Evolutionary conservation across 345 rosid genomes (phyloP), one percentile per base, ranked within the genome.

Genomic region (Pistacia integerrima): DNA sequence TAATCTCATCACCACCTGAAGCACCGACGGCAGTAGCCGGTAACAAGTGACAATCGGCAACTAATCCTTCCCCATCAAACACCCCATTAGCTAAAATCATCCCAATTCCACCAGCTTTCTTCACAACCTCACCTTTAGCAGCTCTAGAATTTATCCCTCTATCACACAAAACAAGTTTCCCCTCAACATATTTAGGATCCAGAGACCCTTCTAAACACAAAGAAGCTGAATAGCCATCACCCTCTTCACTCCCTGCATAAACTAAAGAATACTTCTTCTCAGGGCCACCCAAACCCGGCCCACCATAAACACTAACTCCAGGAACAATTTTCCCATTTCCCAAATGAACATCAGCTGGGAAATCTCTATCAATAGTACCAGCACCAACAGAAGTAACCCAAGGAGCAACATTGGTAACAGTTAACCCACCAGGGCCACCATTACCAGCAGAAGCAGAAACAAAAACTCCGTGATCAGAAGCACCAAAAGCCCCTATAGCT

Each of bases 381-480:
- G 99, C 99, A 38, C 97, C 98, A 6, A 96, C 89, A 1, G 93
- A 90, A 7, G 88, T 88, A 49, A 93, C 84, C 99, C 99, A 96
- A 1, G 97, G 95, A 11, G 98, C 89, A 33, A 92, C 88, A 67
- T 96, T 96, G 0, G 95, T 92, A 76, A 88, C 99, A 7, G 93
- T 90, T 63, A 93, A 81, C 28, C 87, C 87, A 44, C 93, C 94
- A 1, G 99, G 99, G 9, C 99, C 99, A 12, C 97, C 98, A 59
- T 95, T 95, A 0, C 99, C 99, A 2, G 91, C 99, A 0, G 99
- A 92, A 46, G 97, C 90, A 0, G 98, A 93, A n/a, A 93, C 94
- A 36, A 93, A 88, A 9, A 92, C 82, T 2, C 98, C 94, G 30
- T 83, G 73, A 13, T 93, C 93, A 22, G 82, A 82, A 0, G 98